Base-by-base conservation (phyloP, 2,329 filamentous ascomycete genomes). In the Aspergillus unguis region DNA sequence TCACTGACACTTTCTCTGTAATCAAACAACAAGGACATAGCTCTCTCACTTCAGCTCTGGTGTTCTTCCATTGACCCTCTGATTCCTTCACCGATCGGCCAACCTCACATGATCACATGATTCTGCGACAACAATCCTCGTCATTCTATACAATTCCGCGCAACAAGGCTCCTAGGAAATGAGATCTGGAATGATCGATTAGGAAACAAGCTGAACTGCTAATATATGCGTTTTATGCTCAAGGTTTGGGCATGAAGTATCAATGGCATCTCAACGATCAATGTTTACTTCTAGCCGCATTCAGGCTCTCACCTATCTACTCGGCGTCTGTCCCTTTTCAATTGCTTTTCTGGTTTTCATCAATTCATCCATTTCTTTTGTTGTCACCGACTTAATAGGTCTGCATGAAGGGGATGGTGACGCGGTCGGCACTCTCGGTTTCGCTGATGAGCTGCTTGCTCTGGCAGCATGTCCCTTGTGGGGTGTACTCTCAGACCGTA, bases 281-380 rank as follows among this genome's bases (percentile, higher is more conserved):
- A 63, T 77, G 57, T 81, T 85, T 63, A 84, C 81, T 27, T 83
- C 81, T n/a, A 78, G 77, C 23, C 74, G 74, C 57, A 66, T 76
- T 2, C 83, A 86, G 65, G 77, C 80, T 29, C 72, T 78, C 31
- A 82, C 82, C 23, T 86, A 86, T 62, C 73, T 86, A 27, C 72
- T 84, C 42, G 81, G 79, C 41, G 80, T 85, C 57, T 84, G 83
- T 44, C 78, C 84, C 33, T 85, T 85, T 71, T 83, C 80, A 59
- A 86, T 86, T 60, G 79, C 81, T 17, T 85, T 85, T 67, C 75
- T 86, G 40, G 83, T 86, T 45, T 86, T 85, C 67, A 75, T 86
- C 57, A 86, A 86, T 67, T 80, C 80, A 54, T 81, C 80, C 47
- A 75, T 85, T 56, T 84, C 81, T 25, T 86, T 86, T 62, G 81